Evolutionary conservation across 306 rosid genomes (phyloP), one percentile per base, ranked within the genome.

Genomic region (Pachyrhizus erosus): DNA sequence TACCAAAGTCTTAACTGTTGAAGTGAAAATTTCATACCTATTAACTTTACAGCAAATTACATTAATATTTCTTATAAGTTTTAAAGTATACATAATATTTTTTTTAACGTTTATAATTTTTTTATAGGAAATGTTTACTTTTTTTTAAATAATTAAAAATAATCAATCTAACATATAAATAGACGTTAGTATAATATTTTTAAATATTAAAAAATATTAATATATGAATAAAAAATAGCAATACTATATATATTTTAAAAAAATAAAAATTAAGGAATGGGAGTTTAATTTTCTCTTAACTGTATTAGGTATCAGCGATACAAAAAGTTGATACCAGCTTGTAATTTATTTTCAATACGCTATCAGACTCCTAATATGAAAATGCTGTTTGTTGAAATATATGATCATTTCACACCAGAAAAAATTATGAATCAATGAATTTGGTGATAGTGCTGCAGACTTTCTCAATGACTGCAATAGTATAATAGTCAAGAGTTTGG

Each of bases 381-480:
- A 80, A 70, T 14, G 62, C 14, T 55, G 27, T 15, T 26, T 31
- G 67, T 81, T 73, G 84, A 81, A 80, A 70, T 70, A 14, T 45
- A n/a, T 15, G n/a, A n/a, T 60, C 11, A 26, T 46, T 81, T 73
- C 72, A 80, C 78, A 46, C 2, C 18, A 18, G 62, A 10, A 57
- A 70, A 42, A 12, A 21, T 10, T 18, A n/a, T 42, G 55, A 39
- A 43, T 34, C 24, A 20, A 23, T 15, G 27, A 45, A 31, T 45
- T 61, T 29, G 31, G 12, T 60, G 15, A 43, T 11, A 39, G 49
- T 42, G 23, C 2, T 43, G 26, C 72, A 46, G 42, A 80, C 73
- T 80, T 57, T 27, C 17, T 57, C 61, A 40, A 43, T 27, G 21
- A 57, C 54, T 60, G 14, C 43, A 5, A 31, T 51, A 45, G 64